Percentiles rank a stretch among this genome's conserved stretches.
Conservation (phyloP, 73 alveolate species). For the Tetrahymena thermophila region DNA sequence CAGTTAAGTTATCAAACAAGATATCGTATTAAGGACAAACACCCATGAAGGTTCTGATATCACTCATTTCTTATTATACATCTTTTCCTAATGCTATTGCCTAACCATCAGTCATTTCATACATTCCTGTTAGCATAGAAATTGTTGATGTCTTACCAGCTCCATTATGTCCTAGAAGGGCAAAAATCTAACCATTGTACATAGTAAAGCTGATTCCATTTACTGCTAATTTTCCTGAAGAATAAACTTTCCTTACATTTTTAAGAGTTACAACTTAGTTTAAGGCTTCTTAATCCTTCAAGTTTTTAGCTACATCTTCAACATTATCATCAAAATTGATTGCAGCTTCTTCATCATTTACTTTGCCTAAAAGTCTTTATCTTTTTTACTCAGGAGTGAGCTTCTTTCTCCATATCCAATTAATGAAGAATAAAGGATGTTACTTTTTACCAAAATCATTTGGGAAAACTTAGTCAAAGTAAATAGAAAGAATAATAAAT, state of each 20-base stretch:
- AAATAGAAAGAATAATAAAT: conserved; percentile 47
- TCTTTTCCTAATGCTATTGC: conserved; percentile 57
- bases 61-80: conserved; percentile 54
- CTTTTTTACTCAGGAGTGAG: conserved; percentile 13
- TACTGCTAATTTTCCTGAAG: conserved; percentile 84
- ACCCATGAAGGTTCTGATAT: conserved; percentile 85
- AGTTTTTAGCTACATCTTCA: conserved; percentile 42
- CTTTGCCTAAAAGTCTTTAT: background rate
- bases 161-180: conserved; percentile 99
- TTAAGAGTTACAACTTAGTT: conserved; percentile 57
- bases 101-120: conserved; percentile 54
- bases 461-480: conserved; percentile 64
- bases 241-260: conserved; percentile 60
- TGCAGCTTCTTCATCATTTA: background rate
- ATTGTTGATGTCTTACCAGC: conserved; percentile 99
- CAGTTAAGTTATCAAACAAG: conserved; percentile 76
- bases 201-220: conserved; percentile 74
- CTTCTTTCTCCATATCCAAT: conserved; percentile 42
- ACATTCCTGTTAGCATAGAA: conserved; percentile 84
- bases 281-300: conserved; percentile 52
- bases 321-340: background rate
- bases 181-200: conserved; percentile 92
- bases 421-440: conserved; percentile 59
- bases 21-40: conserved; percentile 99
- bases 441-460: conserved; percentile 65